Conservation (phyloP, 495 filamentous ascomycete genomes). For the Penicillium bialowiezense region DNA sequence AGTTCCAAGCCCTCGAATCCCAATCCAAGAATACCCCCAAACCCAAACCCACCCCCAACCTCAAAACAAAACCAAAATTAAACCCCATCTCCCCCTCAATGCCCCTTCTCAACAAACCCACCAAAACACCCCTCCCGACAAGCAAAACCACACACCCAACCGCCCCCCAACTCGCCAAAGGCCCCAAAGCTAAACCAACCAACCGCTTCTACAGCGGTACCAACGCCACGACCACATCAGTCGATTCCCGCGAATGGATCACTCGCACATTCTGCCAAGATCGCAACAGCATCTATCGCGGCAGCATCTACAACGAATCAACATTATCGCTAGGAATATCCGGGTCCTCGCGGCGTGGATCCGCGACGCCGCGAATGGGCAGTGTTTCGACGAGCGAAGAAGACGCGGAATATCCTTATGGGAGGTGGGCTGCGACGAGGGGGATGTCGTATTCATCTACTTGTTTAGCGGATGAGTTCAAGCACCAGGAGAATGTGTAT, state of each 20-base stretch:
- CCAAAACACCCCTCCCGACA: conserved; percentile 12
- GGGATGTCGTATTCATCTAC: conserved; percentile 2
- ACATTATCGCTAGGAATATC: not conserved
- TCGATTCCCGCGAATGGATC: not conserved
- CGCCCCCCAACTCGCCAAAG: too few species aligned
- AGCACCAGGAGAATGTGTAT: conserved; percentile 7
- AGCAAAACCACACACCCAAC: not conserved
- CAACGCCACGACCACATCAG: not conserved
- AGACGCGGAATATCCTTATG: not conserved
- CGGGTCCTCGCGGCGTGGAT: not conserved
- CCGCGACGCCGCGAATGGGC: not conserved
- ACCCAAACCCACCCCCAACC: not conserved
- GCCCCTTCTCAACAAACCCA: conserved; percentile 12
- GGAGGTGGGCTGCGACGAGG: not conserved
- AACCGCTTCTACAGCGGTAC: not conserved
- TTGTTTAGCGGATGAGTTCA: not conserved
- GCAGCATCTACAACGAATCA: too few species aligned
- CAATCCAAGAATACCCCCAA: not conserved
- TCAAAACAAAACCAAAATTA: not conserved
- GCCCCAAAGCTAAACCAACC: not conserved
- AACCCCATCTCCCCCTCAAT: conserved; percentile 4
- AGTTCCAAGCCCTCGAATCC: not conserved
- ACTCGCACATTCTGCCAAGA: not conserved
- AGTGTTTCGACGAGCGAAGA: not conserved
- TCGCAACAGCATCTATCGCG: not conserved